Evolutionary conservation across 345 rosid species (phyloP), one percentile per base, ranked within the genome.

Genomic region (Moricandia moricandioides): DNA sequence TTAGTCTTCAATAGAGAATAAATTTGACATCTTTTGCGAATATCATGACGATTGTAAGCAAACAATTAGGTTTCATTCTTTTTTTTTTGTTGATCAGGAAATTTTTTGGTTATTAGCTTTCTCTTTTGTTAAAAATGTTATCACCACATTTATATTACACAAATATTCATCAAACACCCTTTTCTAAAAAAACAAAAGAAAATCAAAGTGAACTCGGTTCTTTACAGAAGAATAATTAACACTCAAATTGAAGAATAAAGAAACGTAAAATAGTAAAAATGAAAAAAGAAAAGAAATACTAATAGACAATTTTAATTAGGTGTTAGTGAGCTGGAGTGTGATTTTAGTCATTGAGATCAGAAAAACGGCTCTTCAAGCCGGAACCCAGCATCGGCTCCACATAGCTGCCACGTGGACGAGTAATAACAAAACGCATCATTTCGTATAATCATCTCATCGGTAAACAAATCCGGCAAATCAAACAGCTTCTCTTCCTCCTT

Each of bases 401-500:
- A 83, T 4, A 85, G 66, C 79, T 86, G 97, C 97, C 97, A 90
- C 31, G 91, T 61, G 4, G 85, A 73, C 18, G 90, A 80, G 60
- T 83, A 82, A 59, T 71, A 84, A 30, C 82, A 58, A 65, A 83
- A 85, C 6, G 82, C 91, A 13, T 82, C 84, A 51, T 71, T 75
- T 59, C 70, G 82, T 52, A 78, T 78, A 21, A 67, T 58, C 66
- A 73, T 63, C 12, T 70, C 83, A 26, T 73, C 79, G n/a, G 67
- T 70, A 73, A 79, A 74, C 64, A 93, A 88, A 84, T 93, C 98
- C 17, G 98, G 98, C 33, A 93, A 84, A 80, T 91, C 98, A 75
- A 93, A 93, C 84, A 93, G 65, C 70, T 85, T 64, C 7, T 86
- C 91, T 3, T 85, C 91, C 0, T 90, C 96, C 30, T 45, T 69